A percentile compares a stretch with the other conserved stretches of the same genome.
Evolutionary conservation across 83 land plant species (phyloP).

Genomic region (Picea engelmannii): DNA sequence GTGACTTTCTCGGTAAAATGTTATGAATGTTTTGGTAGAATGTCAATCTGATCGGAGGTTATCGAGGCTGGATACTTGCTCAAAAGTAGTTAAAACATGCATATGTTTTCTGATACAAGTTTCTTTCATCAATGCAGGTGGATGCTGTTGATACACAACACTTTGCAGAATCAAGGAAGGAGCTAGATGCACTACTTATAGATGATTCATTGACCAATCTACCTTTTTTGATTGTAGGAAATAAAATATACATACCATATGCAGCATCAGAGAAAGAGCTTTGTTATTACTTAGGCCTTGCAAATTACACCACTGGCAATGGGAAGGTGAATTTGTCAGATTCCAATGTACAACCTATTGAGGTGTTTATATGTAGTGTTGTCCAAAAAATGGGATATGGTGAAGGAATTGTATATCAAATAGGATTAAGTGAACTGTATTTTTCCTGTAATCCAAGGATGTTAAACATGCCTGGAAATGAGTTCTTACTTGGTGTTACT

Average conservation of each 20-base stretch:
- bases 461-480: too few relatives aligned
- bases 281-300: constrained; percentile 34
- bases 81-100: too few relatives aligned
- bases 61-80: neutral
- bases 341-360: too few relatives aligned
- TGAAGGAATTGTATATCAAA: constrained; percentile 30
- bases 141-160: constrained; percentile 34
- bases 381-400: constrained; percentile 57
- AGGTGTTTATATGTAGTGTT: too few relatives aligned
- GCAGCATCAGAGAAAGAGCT: constrained; percentile 52
- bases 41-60: too few relatives aligned
- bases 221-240: too few relatives aligned
- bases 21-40: too few relatives aligned
- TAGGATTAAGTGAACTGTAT: too few relatives aligned
- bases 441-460: too few relatives aligned
- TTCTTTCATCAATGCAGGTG: constrained; percentile 24
- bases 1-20: too few relatives aligned
- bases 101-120: neutral
- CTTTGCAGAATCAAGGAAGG: constrained; percentile 49
- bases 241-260: constrained; percentile 16
- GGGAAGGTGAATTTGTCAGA: constrained; percentile 46
- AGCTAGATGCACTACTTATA: constrained; percentile 47
- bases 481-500: too few relatives aligned
- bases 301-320: constrained; percentile 55
- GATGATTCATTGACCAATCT: constrained; percentile 32